Evolutionary conservation across 169 alveolate species (phyloP), one percentile per base, ranked within the genome.

Genomic region (Plasmodium chabaudi): DNA sequence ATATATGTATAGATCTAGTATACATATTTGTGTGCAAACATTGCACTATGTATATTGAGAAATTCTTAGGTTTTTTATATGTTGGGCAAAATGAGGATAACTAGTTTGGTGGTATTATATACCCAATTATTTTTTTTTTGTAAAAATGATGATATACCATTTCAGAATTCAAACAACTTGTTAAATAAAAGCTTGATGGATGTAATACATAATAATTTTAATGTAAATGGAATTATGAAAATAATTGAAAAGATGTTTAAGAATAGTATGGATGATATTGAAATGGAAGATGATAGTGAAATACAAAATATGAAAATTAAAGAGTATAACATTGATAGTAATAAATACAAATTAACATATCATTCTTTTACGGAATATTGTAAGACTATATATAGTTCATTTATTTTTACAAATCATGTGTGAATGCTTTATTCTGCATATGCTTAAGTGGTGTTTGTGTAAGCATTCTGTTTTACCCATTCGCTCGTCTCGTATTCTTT

Each of bases 241-340:
- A 67, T 82, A n/a, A 67, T 82, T 56, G 82, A 82, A 59, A 82
- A 82, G 25, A 82, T 56, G 19, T 82, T 82, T 12, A 82, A 82
- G 79, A 56, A 82, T 39, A 82, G 51, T 19, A 57, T 82, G 15
- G 90, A 82, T 49, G 72, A 82, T 53, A 65, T 67, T 15, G 90
- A 82, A 49, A 34, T 34, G 42, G 90, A 82, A 59, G 74, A 74
- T 39, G 53, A 82, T 25, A 53, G 68, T 47, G 84, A 67, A 15
- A 82, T 65, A 57, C 67, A 82, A 47, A 53, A 55, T 82, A 1
- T 82, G n/a, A 57, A 82, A 47, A 55, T 82, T 47, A 82, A 27
- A 59, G 57, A 82, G 27, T 82, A 65, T 61, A 12, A 6, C 17
- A 67, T 67, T 44, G 74, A 82, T 60, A 42, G 47, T 15, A 17